These are phyloP conservation scores for Phaeolepiota aurea DNA, from an alignment of 768 basidiomycete species.

Conservation along the genomic window DNA sequence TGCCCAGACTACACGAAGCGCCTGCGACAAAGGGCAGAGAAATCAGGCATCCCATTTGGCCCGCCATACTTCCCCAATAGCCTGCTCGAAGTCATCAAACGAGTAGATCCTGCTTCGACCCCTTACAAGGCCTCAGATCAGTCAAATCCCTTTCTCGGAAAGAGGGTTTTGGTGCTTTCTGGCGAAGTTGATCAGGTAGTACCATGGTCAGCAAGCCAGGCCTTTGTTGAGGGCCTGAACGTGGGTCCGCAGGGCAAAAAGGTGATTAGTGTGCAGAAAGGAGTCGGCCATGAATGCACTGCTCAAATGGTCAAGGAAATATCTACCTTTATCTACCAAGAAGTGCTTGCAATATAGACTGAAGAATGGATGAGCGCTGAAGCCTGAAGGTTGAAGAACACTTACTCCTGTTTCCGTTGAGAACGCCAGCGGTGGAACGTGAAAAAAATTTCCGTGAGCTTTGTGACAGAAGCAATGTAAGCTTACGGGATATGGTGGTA, in stretches of 20 bases:
- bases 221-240: constrained; percentile 47
- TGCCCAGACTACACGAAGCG: constrained; percentile 62
- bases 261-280: constrained; percentile 42
- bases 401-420: too few relatives aligned
- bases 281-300: constrained; percentile 57
- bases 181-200: constrained; percentile 61
- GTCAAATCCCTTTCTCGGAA: constrained; percentile 56
- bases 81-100: constrained; percentile 37
- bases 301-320: constrained; percentile 47
- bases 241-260: constrained; percentile 54
- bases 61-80: constrained; percentile 53
- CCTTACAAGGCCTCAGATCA: constrained; percentile 28
- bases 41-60: constrained; percentile 28
- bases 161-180: constrained; percentile 66
- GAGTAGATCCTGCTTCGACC: constrained; percentile 34
- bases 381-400: too few relatives aligned
- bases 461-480: too few relatives aligned
- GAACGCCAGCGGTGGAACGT: too few relatives aligned
- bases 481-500: too few relatives aligned
- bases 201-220: constrained; percentile 48
- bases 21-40: constrained; percentile 46
- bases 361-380: too few relatives aligned
- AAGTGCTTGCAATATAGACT: too few relatives aligned
- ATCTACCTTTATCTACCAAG: constrained; percentile 22
- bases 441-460: too few relatives aligned